phyloP scores from a whole-genome alignment of 768 basidiomycete genomes.

The Serendipita vermifera region DNA sequence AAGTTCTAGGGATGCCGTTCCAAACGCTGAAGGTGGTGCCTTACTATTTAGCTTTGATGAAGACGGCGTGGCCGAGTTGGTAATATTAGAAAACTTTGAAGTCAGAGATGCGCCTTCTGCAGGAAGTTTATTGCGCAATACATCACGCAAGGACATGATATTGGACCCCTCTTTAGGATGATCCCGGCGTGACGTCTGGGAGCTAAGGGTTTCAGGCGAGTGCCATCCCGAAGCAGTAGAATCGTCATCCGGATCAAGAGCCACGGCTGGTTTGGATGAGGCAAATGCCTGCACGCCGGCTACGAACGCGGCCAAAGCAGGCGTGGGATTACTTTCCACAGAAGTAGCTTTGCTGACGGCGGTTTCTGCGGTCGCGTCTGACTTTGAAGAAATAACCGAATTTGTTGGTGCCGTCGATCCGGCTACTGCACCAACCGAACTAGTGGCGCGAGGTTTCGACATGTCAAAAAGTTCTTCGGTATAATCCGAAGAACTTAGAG shows the following conservation, averaged over 20 bases:
- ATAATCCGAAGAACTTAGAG: slow-evolving; percentile 55
- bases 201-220: slow-evolving; percentile 46
- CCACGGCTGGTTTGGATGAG: slow-evolving; percentile 32
- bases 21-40: slow-evolving; percentile 8
- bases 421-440: neutral
- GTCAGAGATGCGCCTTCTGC: slow-evolving; percentile 20
- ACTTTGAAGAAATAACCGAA: slow-evolving; percentile 10
- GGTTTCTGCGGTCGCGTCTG: slow-evolving; percentile 15
- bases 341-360: slow-evolving; percentile 20
- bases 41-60: slow-evolving; percentile 17
- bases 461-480: slow-evolving; percentile 29
- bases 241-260: slow-evolving; percentile 49
- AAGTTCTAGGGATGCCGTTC: slow-evolving; percentile 15
- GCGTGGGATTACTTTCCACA: slow-evolving; percentile 27
- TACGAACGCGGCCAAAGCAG: slow-evolving; percentile 31
- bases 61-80: slow-evolving; percentile 13
- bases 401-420: slow-evolving; percentile 8
- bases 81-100: slow-evolving; percentile 9
- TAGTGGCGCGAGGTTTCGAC: slow-evolving; percentile 11
- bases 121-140: slow-evolving; percentile 42
- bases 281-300: slow-evolving; percentile 23
- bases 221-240: slow-evolving; percentile 37
- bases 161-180: slow-evolving; percentile 47
- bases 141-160: slow-evolving; percentile 46
- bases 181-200: slow-evolving; percentile 49